These are phyloP conservation scores for Straminergon stramineum DNA, from an alignment of 225 moss, liverwort and hornwort species.

Conservation along the genomic window DNA sequence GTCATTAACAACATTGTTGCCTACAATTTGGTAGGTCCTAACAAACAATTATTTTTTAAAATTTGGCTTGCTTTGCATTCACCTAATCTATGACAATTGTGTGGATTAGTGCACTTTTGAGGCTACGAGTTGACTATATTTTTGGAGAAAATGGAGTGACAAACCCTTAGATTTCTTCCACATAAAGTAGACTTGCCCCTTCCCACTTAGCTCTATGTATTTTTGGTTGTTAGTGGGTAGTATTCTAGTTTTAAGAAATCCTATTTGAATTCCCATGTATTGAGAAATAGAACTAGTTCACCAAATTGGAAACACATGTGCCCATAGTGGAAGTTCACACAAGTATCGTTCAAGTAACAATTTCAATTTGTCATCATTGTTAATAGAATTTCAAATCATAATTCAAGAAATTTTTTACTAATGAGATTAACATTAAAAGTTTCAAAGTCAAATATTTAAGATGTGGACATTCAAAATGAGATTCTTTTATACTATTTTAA, in stretches of 20 bases:
- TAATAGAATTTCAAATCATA: background rate
- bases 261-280: background rate
- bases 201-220: background rate
- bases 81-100: rapidly evolving
- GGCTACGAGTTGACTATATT: background rate
- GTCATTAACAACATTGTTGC: no score
- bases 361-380: background rate
- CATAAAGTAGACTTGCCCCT: background rate
- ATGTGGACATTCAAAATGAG: background rate
- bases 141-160: background rate
- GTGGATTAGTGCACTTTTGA: background rate
- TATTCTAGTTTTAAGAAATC: background rate
- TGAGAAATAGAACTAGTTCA: background rate
- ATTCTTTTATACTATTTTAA: background rate
- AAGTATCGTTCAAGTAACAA: background rate
- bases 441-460: background rate
- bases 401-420: background rate
- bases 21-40: no score
- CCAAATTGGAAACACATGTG: background rate
- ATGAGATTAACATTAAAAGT: background rate
- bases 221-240: no score
- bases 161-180: background rate
- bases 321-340: background rate
- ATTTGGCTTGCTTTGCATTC: background rate
- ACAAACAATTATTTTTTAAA: no score